Conservation (phyloP, 169 alveolate genomes). For the Babesia bigemina region DNA sequence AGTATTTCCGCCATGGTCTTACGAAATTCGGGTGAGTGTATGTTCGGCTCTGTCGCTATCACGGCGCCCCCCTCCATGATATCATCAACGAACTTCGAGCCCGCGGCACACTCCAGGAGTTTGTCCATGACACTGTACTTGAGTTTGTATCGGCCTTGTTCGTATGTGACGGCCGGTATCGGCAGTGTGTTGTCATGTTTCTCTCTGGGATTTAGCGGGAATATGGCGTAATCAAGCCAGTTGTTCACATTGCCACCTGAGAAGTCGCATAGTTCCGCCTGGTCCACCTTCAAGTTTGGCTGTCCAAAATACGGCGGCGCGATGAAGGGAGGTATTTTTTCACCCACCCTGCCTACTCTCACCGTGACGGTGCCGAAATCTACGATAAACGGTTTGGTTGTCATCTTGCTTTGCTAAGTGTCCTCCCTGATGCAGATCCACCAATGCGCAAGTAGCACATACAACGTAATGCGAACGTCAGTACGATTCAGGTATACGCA, state of each 20-base stretch:
- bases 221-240: conserved; percentile 73
- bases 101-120: conserved; percentile 70
- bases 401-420: neutral
- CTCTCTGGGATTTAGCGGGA: conserved; percentile 74
- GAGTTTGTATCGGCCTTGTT: conserved; percentile 61
- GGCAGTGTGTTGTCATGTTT: conserved; percentile 75
- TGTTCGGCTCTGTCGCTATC: conserved; percentile 74
- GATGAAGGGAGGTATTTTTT: conserved; percentile 69
- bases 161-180: conserved; percentile 68
- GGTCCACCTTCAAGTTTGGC: conserved; percentile 50
- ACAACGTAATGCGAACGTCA: no score
- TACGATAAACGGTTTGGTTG: conserved; percentile 66
- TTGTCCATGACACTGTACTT: conserved; percentile 58
- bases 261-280: conserved; percentile 51
- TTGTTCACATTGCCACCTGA: conserved; percentile 40
- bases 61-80: conserved; percentile 72
- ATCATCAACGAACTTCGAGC: conserved; percentile 75
- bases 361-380: conserved; percentile 75
- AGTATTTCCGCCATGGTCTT: conserved; percentile 69
- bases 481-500: no score
- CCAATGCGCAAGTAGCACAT: no score
- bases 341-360: conserved; percentile 75
- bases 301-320: conserved; percentile 71
- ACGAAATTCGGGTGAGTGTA: conserved; percentile 66
- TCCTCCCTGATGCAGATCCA: neutral